Percentiles rank a stretch among this genome's conserved stretches.
These are phyloP conservation scores for Pouteria glomerata DNA, from an alignment of 148 eudicot species.

Conservation along the genomic window DNA sequence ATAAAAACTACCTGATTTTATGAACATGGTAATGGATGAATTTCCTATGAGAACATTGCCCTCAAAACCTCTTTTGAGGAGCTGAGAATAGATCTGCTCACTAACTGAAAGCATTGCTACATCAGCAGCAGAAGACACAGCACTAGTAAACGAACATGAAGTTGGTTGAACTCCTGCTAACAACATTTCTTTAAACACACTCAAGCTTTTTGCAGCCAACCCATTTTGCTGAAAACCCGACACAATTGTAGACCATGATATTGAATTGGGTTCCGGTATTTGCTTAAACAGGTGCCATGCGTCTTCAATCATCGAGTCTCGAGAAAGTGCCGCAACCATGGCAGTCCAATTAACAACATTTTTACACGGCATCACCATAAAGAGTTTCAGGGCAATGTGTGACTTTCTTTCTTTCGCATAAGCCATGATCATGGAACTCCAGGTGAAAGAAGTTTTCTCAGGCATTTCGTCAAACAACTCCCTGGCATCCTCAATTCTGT, in stretches of 20 bases:
- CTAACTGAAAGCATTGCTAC: slow-evolving; percentile 28
- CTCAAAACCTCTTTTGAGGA: slow-evolving; percentile 27
- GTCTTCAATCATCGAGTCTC: slow-evolving; percentile 20
- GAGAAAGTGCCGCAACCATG: slow-evolving; percentile 20
- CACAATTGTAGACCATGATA: slow-evolving; percentile 30
- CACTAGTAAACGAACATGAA: slow-evolving; percentile 21
- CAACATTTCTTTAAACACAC: slow-evolving; percentile 24
- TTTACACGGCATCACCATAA: slow-evolving; percentile 21
- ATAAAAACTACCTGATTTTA: slow-evolving; percentile 25
- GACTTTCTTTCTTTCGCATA: slow-evolving; percentile 20
- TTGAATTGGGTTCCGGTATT: slow-evolving; percentile 23
- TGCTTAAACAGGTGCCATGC: slow-evolving; percentile 26
- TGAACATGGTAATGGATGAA: slow-evolving; percentile 21
- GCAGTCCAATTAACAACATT: slow-evolving; percentile 28
- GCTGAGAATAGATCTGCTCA: slow-evolving; percentile 21
- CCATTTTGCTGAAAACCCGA: slow-evolving; percentile 32
- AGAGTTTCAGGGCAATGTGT: slow-evolving; percentile 26
- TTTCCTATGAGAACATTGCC: slow-evolving; percentile 24
- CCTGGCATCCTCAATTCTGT: slow-evolving; percentile 18
- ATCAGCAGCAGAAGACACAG: slow-evolving; percentile 27
- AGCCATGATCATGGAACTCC: slow-evolving; percentile 29
- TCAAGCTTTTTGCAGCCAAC: slow-evolving; percentile 17
- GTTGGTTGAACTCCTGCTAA: slow-evolving; percentile 14
- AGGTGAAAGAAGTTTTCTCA: slow-evolving; percentile 18
- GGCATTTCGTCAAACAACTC: slow-evolving; percentile 34